Evolutionary conservation across 345 rosid species (phyloP), one percentile per base, ranked within the genome.

Genomic region (Barbarea vulgaris): DNA sequence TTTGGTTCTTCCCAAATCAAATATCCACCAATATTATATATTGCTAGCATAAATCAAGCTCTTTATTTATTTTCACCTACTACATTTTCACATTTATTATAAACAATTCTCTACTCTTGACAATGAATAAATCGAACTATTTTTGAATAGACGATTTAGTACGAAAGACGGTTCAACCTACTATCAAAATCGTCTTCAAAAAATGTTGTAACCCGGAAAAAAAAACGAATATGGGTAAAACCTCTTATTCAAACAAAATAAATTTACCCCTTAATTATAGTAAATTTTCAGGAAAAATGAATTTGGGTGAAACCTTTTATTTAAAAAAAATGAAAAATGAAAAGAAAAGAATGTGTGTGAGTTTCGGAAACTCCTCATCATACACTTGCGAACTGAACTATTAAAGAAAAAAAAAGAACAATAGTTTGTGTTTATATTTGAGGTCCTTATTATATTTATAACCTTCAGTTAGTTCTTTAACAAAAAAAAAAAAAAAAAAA

Each of bases 121-220:
- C 3, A 75, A 75, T 17, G 25, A 37, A 48, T 28, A 47, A 8
- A 18, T 37, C 6, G 46, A 33, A 4, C 71, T 42, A 33, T 46
- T 66, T 65, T 14, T 48, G 41, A 44, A 56, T 17, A 34, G 50
- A 66, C 18, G 17, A 24, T 75, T 50, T 31, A n/a, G 34, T 64
- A 55, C 64, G 25, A 64, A 63, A 54, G 36, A 73, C 46, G 10
- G 18, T 22, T 73, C 27, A 73, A 64, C 77, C 62, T 62, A 52
- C 44, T 52, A 50, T 72, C 62, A 51, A 62, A 73, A 39, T 54
- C 63, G 9, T 39, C 14, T 6, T 39, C 54, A 21, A 18, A 63
- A 63, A 39, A 25, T 7, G n/a, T 33, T 21, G 34, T 48, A 27
- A 1, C 50, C 21, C 9, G 30, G 37, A 71, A 72, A 4, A 50